Evolutionary conservation across 1,284 basidiomycete genomes (phyloP).

Genomic region (Albatrellus sp.): DNA sequence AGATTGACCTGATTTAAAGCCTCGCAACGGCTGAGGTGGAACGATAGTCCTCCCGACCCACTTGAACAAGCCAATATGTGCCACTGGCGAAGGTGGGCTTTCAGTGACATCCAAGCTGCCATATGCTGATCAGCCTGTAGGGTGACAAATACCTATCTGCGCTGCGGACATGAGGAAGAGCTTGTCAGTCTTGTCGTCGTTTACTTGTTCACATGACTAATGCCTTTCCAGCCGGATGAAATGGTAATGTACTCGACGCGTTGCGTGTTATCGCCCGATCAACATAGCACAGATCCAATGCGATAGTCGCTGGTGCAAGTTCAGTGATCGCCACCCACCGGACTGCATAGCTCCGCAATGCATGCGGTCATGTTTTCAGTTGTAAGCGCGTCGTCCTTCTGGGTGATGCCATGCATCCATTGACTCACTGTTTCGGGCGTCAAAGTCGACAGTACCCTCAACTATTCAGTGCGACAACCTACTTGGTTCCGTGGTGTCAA

Average conservation of each 20-base stretch:
- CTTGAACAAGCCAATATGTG: constrained; percentile 30
- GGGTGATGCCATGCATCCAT: constrained; percentile 7
- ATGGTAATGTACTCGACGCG: constrained; percentile 25
- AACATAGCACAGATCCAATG: constrained; percentile 35
- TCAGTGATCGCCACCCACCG: constrained; percentile 48
- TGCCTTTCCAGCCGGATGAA: constrained; percentile 36
- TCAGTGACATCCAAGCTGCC: constrained; percentile 12
- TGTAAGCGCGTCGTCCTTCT: constrained; percentile 31
- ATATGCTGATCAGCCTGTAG: constrained; percentile 18
- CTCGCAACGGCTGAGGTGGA: neutral
- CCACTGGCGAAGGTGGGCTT: constrained; percentile 42
- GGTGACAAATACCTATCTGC: constrained; percentile 41
- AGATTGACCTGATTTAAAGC: neutral
- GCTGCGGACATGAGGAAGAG: constrained; percentile 43
- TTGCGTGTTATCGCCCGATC: constrained; percentile 5
- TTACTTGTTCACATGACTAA: constrained; percentile 8
- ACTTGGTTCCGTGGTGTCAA: constrained; percentile 12
- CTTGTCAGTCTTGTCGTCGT: constrained; percentile 28
- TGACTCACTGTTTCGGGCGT: constrained; percentile 10
- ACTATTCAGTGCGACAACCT: constrained; percentile 29
- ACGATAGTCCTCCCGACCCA: constrained; percentile 9
- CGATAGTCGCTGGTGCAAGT: constrained; percentile 52
- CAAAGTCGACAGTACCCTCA: constrained; percentile 58
- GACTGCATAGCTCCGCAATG: constrained; percentile 48
- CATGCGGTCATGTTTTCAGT: constrained; percentile 60